Base-by-base conservation (phyloP, 108 stramenopile genomes). In the Cyclotella baltica region DNA sequence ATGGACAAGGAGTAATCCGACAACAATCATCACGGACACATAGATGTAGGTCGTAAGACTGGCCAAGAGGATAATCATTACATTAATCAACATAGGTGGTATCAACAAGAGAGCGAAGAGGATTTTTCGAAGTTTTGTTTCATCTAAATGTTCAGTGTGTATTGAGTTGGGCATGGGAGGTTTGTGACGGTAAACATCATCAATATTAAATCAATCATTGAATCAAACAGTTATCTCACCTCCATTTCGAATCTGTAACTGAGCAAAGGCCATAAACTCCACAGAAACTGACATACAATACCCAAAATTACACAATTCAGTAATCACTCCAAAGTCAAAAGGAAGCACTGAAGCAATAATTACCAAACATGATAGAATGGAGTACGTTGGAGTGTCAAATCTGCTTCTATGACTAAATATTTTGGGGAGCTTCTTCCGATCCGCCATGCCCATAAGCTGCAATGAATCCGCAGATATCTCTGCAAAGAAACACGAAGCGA, bases 401-500 rank as follows among this genome's bases (percentile, higher is more conserved):
- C 76, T 78, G 28, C 88, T 93, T 30, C 94, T 77, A 57, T 66
- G 67, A 43, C 77, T 83, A 36, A 98, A 93, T 6, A 91, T 63
- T 43, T 89, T 89, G n/a, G 96, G 97, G 28, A 97, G 57, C 40
- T 93, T 81, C 19, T 97, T 96, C 10, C 97, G 84, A 52, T 97
- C 93, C 22, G 69, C 62, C 69, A 63, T 43, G 10, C 46, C 48
- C 94, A 96, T 93, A 25, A 98, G 66, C 73, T 96, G 95, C 50
- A 88, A 96, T 28, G 96, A 87, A 77, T 98, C 98, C 1, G 90
- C 85, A 11, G 85, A 86, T 77, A 98, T 89, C 79, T 98, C 98
- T n/a, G 97, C 97, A 76, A 95, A 93, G 73, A 97, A 98, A 36
- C 97, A 68, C 0, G 94, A 96, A 70, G 98, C 81, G 64, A 96